Evolutionary conservation across 2,329 filamentous ascomycete genomes (phyloP).

Genomic region (Aspergillus aculeatinus): DNA sequence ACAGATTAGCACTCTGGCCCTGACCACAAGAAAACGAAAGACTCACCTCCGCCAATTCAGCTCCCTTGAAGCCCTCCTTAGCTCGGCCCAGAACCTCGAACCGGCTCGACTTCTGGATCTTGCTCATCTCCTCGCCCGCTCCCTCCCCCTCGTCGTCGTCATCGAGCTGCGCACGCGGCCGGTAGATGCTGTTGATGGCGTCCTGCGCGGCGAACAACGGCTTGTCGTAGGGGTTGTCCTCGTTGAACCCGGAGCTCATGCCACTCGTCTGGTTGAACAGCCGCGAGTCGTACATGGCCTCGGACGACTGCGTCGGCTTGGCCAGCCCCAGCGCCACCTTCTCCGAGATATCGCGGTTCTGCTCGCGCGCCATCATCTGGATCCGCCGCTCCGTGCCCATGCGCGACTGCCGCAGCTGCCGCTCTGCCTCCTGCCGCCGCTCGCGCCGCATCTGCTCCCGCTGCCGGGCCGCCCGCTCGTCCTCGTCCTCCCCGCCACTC

Average conservation of each 20-base stretch:
- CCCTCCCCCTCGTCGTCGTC: conserved; percentile 78
- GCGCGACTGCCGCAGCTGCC: conserved; percentile 85
- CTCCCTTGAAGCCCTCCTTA: conserved; percentile 83
- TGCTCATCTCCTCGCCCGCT: conserved; percentile 79
- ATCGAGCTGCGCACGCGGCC: conserved; percentile 69
- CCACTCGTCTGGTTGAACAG: conserved; percentile 93
- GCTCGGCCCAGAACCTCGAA: conserved; percentile 87
- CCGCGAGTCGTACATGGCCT: conserved; percentile 95
- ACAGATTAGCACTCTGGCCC: not conserved
- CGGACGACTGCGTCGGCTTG: conserved; percentile 87
- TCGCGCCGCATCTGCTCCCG: conserved; percentile 77
- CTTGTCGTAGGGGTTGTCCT: conserved; percentile 97
- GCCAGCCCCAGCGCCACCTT: conserved; percentile 93
- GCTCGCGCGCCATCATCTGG: conserved; percentile 90
- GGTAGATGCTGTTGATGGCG: conserved; percentile 90
- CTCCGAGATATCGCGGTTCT: conserved; percentile 94
- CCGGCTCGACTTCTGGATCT: conserved; percentile 78
- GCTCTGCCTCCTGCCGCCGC: conserved; percentile 75
- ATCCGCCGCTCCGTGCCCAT: conserved; percentile 93
- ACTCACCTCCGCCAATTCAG: conserved; percentile 71
- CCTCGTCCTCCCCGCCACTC: conserved; percentile 44
- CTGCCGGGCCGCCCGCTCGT: conserved; percentile 70
- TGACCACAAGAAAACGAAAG: conserved; percentile 3
- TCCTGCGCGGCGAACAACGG: conserved; percentile 95
- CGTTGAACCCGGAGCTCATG: conserved; percentile 90